A percentile compares a stretch with the other conserved stretches of the same genome.
These are phyloP conservation scores for Colletotrichum tabaci DNA, from an alignment of 2,329 filamentous ascomycete species.

Conservation along the genomic window DNA sequence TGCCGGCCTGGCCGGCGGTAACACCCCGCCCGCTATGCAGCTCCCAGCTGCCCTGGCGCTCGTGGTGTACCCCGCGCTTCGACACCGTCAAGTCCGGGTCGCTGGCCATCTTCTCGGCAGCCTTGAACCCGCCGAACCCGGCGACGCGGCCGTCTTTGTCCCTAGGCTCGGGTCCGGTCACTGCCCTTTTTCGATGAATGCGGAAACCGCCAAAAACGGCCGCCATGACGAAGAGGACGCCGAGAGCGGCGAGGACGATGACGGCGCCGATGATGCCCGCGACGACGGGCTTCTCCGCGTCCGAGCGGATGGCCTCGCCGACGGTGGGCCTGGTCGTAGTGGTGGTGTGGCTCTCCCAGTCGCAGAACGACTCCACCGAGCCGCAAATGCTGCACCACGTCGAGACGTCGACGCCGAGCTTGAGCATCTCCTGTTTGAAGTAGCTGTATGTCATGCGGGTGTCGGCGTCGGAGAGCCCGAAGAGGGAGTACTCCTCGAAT, in stretches of 20 bases:
- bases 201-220: conserved; percentile 53
- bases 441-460: conserved; percentile 54
- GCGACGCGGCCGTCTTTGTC: conserved; percentile 34
- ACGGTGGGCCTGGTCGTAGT: neutral
- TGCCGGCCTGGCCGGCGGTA: conserved; percentile 39
- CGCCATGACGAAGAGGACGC: conserved; percentile 51
- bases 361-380: conserved; percentile 56
- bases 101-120: conserved; percentile 59
- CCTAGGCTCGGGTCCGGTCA: neutral
- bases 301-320: conserved; percentile 11
- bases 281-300: conserved; percentile 52
- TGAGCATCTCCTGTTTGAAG: conserved; percentile 56
- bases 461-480: conserved; percentile 53
- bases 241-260: conserved; percentile 55
- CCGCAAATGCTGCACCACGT: conserved; percentile 64
- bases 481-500: conserved; percentile 58
- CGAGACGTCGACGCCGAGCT: conserved; percentile 51
- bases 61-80: conserved; percentile 54
- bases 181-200: conserved; percentile 43
- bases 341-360: neutral
- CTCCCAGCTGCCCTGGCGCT: conserved; percentile 67
- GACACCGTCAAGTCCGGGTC: conserved; percentile 61
- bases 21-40: conserved; percentile 50
- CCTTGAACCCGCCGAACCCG: conserved; percentile 59
- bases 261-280: conserved; percentile 64